Conservation (phyloP, 2,329 filamentous ascomycete genomes). For the Sphaerostilbella broomeana region DNA sequence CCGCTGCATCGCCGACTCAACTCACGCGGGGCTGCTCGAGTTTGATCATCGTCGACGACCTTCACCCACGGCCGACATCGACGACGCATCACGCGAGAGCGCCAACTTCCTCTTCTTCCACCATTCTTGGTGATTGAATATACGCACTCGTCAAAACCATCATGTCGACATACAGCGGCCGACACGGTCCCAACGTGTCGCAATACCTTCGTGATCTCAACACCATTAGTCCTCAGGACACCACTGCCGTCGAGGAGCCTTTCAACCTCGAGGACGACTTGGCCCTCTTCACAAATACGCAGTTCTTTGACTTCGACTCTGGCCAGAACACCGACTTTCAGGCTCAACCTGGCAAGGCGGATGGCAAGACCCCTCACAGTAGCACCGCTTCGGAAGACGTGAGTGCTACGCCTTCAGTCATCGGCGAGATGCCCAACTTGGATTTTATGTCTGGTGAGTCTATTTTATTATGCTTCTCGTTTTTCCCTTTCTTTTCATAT, state of each 20-base stretch:
- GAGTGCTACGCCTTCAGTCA: conserved; percentile 33
- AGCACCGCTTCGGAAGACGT: conserved; percentile 33
- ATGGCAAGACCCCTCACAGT: conserved; percentile 27
- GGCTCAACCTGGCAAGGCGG: conserved; percentile 40
- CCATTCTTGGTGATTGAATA: neutral
- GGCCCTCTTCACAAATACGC: conserved; percentile 73
- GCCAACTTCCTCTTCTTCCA: neutral
- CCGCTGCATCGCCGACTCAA: too few relatives aligned
- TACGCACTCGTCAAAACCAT: conserved; percentile 5
- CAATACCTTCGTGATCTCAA: conserved; percentile 86
- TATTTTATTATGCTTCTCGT: conserved; percentile 6
- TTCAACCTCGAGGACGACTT: conserved; percentile 65
- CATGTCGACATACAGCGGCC: conserved; percentile 71
- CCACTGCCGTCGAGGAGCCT: conserved; percentile 45
- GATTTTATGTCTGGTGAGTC: conserved; percentile 48
- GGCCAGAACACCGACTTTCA: conserved; percentile 54
- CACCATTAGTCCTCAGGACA: conserved; percentile 57
- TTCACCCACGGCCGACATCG: neutral
- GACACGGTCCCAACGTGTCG: conserved; percentile 79
- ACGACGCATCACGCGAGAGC: neutral
- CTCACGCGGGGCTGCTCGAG: too few relatives aligned
- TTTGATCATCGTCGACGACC: too few relatives aligned
- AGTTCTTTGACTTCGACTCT: conserved; percentile 74
- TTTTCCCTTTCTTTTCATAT: conserved; percentile 9
- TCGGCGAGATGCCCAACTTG: conserved; percentile 40